Conservation (phyloP, 2,329 filamentous ascomycete species). For the Aspergillus pseudoglaucus region DNA sequence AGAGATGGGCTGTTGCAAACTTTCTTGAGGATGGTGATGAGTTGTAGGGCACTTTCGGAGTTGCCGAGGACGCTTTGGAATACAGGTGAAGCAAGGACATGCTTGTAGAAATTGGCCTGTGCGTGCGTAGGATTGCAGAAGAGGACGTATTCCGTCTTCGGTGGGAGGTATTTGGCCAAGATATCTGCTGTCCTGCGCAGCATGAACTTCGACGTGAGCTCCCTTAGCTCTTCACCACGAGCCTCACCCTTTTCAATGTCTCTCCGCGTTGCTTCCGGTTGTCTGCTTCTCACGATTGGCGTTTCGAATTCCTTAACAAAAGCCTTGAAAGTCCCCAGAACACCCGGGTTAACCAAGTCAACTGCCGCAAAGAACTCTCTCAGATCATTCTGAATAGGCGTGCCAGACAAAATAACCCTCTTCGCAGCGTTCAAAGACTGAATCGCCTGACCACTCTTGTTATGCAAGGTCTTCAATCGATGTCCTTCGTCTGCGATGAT, state of each 20-base stretch:
- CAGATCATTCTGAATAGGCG: constrained; percentile 63
- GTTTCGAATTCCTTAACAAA: constrained; percentile 61
- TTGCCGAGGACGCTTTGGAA: constrained; percentile 58
- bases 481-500: constrained; percentile 66
- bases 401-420: constrained; percentile 59
- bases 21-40: constrained; percentile 68
- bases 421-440: constrained; percentile 56
- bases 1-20: constrained; percentile 65
- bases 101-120: constrained; percentile 56
- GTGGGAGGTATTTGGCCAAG: constrained; percentile 58
- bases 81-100: constrained; percentile 57
- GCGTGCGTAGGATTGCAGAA: constrained; percentile 58
- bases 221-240: constrained; percentile 54
- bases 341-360: constrained; percentile 62
- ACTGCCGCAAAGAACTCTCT: constrained; percentile 63
- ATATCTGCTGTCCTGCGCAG: constrained; percentile 61
- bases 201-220: constrained; percentile 58
- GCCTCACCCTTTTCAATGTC: constrained; percentile 60
- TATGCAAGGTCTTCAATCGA: constrained; percentile 61
- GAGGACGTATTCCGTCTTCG: constrained; percentile 62
- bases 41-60: constrained; percentile 57
- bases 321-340: constrained; percentile 55
- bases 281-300: constrained; percentile 58
- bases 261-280: constrained; percentile 55
- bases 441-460: constrained; percentile 61